phyloP scores from a whole-genome alignment of 371 early-diverging fungal species.

The Nematocida parisii region DNA sequence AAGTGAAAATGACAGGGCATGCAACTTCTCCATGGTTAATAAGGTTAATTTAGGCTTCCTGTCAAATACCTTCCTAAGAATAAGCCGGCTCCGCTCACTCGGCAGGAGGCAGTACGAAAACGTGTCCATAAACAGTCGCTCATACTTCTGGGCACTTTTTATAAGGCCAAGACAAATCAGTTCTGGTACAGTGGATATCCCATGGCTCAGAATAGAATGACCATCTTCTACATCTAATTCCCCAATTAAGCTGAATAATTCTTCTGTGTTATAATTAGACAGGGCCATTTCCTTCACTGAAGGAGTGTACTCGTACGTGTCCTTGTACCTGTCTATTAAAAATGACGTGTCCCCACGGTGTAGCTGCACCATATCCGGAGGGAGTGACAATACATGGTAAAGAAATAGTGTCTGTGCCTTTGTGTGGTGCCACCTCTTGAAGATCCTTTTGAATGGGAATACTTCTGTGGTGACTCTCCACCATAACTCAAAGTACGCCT shows the following conservation, averaged over 20 bases:
- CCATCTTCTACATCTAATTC: slow-evolving; percentile 48
- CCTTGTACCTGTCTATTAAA: slow-evolving; percentile 45
- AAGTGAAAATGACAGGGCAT: slow-evolving; percentile 18
- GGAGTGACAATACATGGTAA: slow-evolving; percentile 17
- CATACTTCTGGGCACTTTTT: slow-evolving; percentile 26
- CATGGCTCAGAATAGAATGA: slow-evolving; percentile 1
- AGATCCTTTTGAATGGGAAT: slow-evolving; percentile 34
- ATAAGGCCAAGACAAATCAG: slow-evolving; percentile 30
- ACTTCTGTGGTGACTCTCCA: neutral
- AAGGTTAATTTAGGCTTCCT: slow-evolving; percentile 39
- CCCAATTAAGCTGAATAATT: slow-evolving; percentile 5
- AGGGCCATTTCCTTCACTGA: slow-evolving; percentile 16
- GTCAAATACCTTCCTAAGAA: slow-evolving; percentile 45
- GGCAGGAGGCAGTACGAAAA: neutral
- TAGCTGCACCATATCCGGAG: slow-evolving; percentile 16
- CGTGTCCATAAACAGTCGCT: slow-evolving; percentile 29
- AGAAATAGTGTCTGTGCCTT: slow-evolving; percentile 44
- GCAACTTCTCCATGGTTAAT: slow-evolving; percentile 15
- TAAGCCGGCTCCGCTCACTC: slow-evolving; percentile 13
- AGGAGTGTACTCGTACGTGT: slow-evolving; percentile 37
- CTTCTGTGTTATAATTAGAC: slow-evolving; percentile 54
- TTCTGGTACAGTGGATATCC: slow-evolving; percentile 18
- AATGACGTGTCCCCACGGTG: slow-evolving; percentile 25
- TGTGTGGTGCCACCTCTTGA: slow-evolving; percentile 31
- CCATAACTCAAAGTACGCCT: slow-evolving; percentile 26